Conservation (phyloP, 768 basidiomycete species). For the Boletus vinaceobasis region DNA sequence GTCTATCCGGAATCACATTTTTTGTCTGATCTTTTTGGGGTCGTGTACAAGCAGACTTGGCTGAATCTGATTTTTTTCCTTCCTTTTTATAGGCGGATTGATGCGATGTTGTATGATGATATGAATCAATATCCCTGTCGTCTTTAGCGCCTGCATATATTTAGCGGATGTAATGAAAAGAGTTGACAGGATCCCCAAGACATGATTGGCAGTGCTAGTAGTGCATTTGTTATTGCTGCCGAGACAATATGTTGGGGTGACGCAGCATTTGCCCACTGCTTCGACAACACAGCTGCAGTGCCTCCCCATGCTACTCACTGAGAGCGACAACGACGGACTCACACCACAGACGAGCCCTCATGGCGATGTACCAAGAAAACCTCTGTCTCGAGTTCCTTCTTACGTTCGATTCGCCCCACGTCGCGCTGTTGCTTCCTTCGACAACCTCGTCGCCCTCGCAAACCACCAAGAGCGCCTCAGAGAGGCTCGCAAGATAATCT, state of each 20-base stretch:
- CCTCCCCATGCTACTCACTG: slow-evolving; percentile 1
- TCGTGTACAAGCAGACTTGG: background rate
- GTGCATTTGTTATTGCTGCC: background rate
- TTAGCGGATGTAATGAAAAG: background rate
- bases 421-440: slow-evolving; percentile 69
- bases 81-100: slow-evolving; percentile 7
- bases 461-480: slow-evolving; percentile 75
- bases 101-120: slow-evolving; percentile 11
- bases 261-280: background rate
- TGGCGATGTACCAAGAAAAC: background rate
- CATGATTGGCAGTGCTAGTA: background rate
- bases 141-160: background rate
- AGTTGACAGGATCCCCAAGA: background rate
- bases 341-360: background rate
- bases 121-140: slow-evolving; percentile 7
- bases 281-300: background rate
- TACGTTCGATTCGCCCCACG: slow-evolving; percentile 52
- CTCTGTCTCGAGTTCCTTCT: slow-evolving; percentile 25
- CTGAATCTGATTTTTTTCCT: slow-evolving; percentile 9
- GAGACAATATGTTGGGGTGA: background rate
- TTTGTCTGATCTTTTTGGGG: slow-evolving; percentile 52
- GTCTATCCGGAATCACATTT: slow-evolving; percentile 31
- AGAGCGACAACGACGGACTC: slow-evolving; percentile 5
- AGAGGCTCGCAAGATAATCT: slow-evolving; percentile 75
- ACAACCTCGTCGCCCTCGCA: slow-evolving; percentile 80